A percentile compares a stretch with the other conserved stretches of the same genome.
Evolutionary conservation across 768 basidiomycete species (phyloP).

Genomic region (Termitomyces sp.): DNA sequence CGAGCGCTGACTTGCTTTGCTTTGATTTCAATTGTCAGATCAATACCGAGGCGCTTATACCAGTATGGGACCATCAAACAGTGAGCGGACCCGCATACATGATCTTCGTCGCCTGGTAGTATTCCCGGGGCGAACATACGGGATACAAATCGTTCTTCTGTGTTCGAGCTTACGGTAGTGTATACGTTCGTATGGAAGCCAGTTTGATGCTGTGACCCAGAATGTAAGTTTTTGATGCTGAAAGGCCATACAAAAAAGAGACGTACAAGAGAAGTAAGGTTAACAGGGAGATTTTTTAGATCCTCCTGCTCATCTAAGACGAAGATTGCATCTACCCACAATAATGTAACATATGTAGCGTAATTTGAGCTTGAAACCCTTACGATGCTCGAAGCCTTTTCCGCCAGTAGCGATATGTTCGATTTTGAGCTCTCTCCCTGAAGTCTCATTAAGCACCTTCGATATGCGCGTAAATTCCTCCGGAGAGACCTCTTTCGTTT

Average conservation of each 20-base stretch:
- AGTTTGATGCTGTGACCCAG: conserved; percentile 22
- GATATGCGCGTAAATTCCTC: conserved; percentile 30
- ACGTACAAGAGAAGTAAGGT: conserved; percentile 9
- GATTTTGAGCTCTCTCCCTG: conserved; percentile 35
- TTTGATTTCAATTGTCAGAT: conserved; percentile 25
- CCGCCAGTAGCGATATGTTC: conserved; percentile 35
- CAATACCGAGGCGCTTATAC: conserved; percentile 28
- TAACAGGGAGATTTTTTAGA: conserved; percentile 10
- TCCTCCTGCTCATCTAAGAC: conserved; percentile 35
- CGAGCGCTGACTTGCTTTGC: conserved; percentile 51
- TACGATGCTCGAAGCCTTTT: conserved; percentile 29
- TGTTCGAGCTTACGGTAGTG: conserved; percentile 31
- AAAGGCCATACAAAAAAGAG: not conserved
- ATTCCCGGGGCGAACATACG: conserved; percentile 45
- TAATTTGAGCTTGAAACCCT: conserved; percentile 6
- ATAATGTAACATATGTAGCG: not conserved
- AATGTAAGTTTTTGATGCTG: not conserved
- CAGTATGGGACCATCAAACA: conserved; percentile 43
- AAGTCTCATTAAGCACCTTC: conserved; percentile 31
- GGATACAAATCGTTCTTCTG: conserved; percentile 39
- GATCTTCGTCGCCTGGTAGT: conserved; percentile 18
- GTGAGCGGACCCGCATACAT: conserved; percentile 49
- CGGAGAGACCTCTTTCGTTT: conserved; percentile 21
- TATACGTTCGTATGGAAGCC: conserved; percentile 36
- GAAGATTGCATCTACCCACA: conserved; percentile 31